Percentiles rank a stretch among this genome's conserved stretches.
These are phyloP conservation scores for Pyrus betulifolia DNA, from an alignment of 306 rosid species.

Conservation along the genomic window DNA sequence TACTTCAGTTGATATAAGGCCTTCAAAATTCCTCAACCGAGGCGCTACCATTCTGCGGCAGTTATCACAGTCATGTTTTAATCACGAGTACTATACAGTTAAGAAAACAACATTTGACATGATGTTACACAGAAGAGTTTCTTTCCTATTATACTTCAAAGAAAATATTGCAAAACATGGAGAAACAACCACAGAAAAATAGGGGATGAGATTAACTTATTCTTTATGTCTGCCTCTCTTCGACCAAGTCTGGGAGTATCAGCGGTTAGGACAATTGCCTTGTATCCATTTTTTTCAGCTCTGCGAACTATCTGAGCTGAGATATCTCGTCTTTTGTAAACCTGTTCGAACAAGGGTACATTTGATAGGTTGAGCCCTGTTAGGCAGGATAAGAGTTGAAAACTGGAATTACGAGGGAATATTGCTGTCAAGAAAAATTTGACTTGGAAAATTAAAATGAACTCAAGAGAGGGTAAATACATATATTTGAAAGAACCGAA, in stretches of 20 bases:
- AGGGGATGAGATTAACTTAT: conserved; percentile 26
- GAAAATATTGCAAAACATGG: neutral
- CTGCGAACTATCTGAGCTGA: conserved; percentile 37
- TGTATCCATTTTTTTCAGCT: conserved; percentile 56
- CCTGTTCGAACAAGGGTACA: conserved; percentile 19
- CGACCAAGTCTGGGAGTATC: conserved; percentile 55
- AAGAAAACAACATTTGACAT: neutral
- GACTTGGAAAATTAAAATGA: neutral
- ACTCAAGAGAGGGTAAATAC: conserved; percentile 18
- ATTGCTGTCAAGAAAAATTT: neutral
- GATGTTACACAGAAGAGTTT: neutral
- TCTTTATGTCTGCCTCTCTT: conserved; percentile 67
- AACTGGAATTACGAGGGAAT: neutral
- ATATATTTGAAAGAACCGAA: conserved; percentile 69
- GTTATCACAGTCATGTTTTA: neutral
- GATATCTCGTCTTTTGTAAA: conserved; percentile 48
- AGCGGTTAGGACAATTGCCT: conserved; percentile 54
- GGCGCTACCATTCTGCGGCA: conserved; percentile 48
- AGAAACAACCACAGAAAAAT: neutral
- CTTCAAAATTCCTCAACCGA: conserved; percentile 47
- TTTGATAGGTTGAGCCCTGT: neutral
- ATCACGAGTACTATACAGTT: neutral
- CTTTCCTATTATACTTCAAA: neutral
- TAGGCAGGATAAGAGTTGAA: neutral
- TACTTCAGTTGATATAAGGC: conserved; percentile 33